Evolutionary conservation across 2,329 filamentous ascomycete species (phyloP).

Genomic region (Incumbomyces delicatus): DNA sequence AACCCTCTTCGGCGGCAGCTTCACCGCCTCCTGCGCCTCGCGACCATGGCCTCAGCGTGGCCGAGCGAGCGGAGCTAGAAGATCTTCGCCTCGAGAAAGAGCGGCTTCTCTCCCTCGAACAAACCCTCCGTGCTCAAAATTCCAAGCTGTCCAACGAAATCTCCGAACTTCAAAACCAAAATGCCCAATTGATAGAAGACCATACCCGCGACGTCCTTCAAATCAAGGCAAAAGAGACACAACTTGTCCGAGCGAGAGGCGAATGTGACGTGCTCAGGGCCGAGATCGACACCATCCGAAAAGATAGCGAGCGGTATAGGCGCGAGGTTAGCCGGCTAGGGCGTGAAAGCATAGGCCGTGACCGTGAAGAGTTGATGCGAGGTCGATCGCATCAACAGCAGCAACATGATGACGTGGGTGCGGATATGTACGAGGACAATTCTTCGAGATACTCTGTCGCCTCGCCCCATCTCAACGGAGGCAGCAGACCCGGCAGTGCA

Average conservation of each 20-base stretch:
- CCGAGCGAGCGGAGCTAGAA: constrained; percentile 88
- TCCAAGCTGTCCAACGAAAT: constrained; percentile 76
- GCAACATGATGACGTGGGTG: constrained; percentile 44
- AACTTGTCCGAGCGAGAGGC: constrained; percentile 80
- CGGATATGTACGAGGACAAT: constrained; percentile 8
- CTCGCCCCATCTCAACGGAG: constrained; percentile 9
- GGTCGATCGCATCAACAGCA: constrained; percentile 8
- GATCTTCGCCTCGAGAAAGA: constrained; percentile 80
- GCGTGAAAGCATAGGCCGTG: constrained; percentile 30
- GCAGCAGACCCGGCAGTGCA: constrained; percentile 13
- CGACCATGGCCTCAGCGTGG: constrained; percentile 57
- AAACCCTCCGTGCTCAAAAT: constrained; percentile 74
- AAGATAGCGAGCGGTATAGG: constrained; percentile 89
- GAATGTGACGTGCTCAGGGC: constrained; percentile 85
- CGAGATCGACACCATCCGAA: constrained; percentile 69
- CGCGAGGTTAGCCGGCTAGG: constrained; percentile 58
- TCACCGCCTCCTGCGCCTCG: constrained; percentile 45
- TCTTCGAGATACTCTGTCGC: not conserved
- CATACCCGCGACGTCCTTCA: constrained; percentile 90
- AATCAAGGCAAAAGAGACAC: constrained; percentile 97
- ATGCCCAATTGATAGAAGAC: constrained; percentile 92
- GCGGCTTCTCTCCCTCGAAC: constrained; percentile 60
- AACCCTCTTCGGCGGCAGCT: constrained; percentile 50
- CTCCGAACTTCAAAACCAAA: constrained; percentile 91
- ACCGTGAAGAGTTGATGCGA: constrained; percentile 19